Base-by-base conservation (phyloP, 2,329 filamentous ascomycete species). In the Purpureocillium takamizusanense region DNA sequence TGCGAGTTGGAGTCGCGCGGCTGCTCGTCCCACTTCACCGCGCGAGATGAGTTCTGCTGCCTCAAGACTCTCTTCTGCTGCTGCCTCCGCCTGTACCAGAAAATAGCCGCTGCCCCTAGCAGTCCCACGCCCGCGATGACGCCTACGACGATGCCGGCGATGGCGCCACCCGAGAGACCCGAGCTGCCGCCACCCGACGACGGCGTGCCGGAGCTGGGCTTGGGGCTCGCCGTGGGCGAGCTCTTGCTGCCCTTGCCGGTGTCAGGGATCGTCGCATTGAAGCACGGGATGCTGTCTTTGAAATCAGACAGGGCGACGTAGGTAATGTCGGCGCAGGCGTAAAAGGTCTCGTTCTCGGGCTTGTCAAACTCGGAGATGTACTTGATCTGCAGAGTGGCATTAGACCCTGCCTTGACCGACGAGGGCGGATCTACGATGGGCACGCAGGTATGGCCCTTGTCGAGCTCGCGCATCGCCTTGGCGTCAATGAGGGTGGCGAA, bases 71-170 rank as follows among this genome's bases (percentile, higher is more conserved):
- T 42, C n/a, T 49, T 36, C 1, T 45, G 42, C 45, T 53, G 46
- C 36, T 53, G 49, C 41, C 48, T 60, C 14, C 55, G 52, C 3
- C 61, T 48, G 49, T 59, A 57, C 46, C 83, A 72, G 33, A 83
- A 59, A 48, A 83, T 70, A 25, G 76, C 62, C 2, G 81, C 63
- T 1, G 67, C 75, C n/a, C 70, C 67, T 8, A 88, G 55, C 9
- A 86, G 55, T 1, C 70, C 67, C 4, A 77, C 71, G 32, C 77
- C 83, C 9, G 74, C 65, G 8, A 90, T 57, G 3, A 78, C 72
- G 25, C 85, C 86, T 43, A 89, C 67, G 3, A 83, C 82, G 42
- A 86, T 81, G 1, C 84, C 85, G 3, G 84, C 85, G 51, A 89
- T 86, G 15, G 76, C 73, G 31, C 83, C 83, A 15, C 76, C 76